Conservation (phyloP, 148 eudicot species). For the Persicaria tinctoria region DNA sequence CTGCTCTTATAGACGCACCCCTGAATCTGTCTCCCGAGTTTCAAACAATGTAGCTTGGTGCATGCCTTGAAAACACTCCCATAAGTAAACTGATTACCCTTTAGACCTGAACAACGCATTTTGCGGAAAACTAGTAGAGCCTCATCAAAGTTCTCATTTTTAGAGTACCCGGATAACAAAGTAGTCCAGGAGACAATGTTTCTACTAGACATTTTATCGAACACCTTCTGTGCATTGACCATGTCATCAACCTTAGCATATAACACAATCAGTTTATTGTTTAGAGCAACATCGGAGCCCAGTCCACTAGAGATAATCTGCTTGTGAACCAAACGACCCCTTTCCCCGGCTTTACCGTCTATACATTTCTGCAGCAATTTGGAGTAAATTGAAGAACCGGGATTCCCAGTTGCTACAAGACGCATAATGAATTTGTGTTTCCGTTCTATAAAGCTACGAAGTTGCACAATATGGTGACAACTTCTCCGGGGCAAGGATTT, state of each 20-base stretch:
- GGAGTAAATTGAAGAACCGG: conserved; percentile 18
- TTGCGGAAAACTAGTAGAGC: conserved; percentile 24
- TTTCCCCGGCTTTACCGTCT: conserved; percentile 17
- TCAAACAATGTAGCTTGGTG: conserved; percentile 27
- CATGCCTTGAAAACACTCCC: conserved; percentile 31
- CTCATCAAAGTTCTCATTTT: conserved; percentile 22
- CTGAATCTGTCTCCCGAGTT: conserved; percentile 32
- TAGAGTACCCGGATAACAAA: conserved; percentile 33
- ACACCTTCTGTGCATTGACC: conserved; percentile 28
- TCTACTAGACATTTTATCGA: conserved; percentile 33
- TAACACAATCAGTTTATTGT: conserved; percentile 28
- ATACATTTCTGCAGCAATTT: conserved; percentile 26
- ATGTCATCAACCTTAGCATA: conserved; percentile 23
- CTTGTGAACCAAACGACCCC: conserved; percentile 25
- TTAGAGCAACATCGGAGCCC: conserved; percentile 15
- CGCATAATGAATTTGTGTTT: conserved; percentile 8
- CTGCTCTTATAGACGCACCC: conserved; percentile 39
- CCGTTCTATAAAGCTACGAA: background rate
- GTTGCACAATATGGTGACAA: too few species aligned
- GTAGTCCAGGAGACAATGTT: conserved; percentile 39
- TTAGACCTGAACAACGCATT: conserved; percentile 26
- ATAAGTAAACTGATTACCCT: conserved; percentile 32
- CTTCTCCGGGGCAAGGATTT: too few species aligned
- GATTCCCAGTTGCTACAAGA: background rate
- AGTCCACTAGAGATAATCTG: conserved; percentile 22